phyloP scores from a whole-genome alignment of 768 basidiomycete genomes.

The Hysterangium stoloniferum region DNA sequence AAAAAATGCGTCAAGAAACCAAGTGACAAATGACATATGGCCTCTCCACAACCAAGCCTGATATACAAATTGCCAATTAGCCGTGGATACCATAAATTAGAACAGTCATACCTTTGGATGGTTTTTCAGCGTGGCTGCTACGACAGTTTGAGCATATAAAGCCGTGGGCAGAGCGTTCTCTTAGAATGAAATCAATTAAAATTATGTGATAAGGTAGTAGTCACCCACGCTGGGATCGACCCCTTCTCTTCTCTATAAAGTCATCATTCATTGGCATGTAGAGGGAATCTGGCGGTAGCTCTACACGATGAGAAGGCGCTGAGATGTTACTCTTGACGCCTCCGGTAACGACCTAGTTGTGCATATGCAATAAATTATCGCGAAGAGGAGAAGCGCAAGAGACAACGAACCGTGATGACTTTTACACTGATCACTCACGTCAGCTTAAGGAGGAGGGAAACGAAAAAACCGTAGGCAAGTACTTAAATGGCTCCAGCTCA shows the following conservation, averaged over 20 bases:
- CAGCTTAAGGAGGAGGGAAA: not conserved
- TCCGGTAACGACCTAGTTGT: slow-evolving; percentile 4
- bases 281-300: slow-evolving; percentile 2
- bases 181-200: not conserved
- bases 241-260: slow-evolving; percentile 5
- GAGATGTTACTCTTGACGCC: slow-evolving; percentile 12
- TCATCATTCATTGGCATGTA: slow-evolving; percentile 11
- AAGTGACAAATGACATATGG: not conserved
- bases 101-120: not conserved
- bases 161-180: slow-evolving; percentile 6
- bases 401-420: slow-evolving; percentile 6
- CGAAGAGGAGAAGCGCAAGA: not conserved
- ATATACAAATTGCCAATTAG: not conserved
- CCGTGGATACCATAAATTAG: not conserved
- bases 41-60: slow-evolving; percentile 9
- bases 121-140: slow-evolving; percentile 5
- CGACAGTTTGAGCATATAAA: slow-evolving; percentile 9
- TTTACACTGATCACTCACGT: slow-evolving; percentile 6
- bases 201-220: not conserved
- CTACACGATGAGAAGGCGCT: not conserved
- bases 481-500: slow-evolving; percentile 16
- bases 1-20: slow-evolving; percentile 11
- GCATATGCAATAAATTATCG: not conserved
- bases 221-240: slow-evolving; percentile 1
- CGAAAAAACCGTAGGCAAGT: not conserved